Evolutionary conservation across 495 filamentous ascomycete species (phyloP).

Genomic region (Chaetomium fimeti): DNA sequence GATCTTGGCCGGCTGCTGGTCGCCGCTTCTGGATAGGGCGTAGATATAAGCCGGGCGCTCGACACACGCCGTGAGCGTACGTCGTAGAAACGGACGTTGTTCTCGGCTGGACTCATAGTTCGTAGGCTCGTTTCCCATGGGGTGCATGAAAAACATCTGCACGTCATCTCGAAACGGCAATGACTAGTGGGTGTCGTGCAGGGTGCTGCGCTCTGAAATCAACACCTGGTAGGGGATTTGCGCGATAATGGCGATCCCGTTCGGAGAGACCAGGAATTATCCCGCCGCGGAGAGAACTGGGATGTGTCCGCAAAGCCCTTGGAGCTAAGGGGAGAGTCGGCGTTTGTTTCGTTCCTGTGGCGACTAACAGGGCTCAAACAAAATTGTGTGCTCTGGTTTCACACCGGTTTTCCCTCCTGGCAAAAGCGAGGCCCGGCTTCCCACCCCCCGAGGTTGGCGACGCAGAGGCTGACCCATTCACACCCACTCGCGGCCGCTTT

Average conservation of each 20-base stretch:
- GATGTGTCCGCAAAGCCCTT: neutral
- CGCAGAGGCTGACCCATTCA: conserved; percentile 1
- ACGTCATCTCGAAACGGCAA: conserved; percentile 24
- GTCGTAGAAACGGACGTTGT: neutral
- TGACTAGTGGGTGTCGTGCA: conserved; percentile 13
- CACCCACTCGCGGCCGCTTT: neutral
- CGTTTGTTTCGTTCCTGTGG: conserved; percentile 1
- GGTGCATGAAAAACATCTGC: conserved; percentile 30
- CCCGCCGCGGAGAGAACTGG: neutral
- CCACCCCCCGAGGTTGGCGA: neutral
- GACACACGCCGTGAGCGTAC: neutral
- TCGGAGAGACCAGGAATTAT: neutral
- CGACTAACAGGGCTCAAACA: neutral
- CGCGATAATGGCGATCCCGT: conserved; percentile 24
- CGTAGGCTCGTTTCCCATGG: conserved; percentile 17
- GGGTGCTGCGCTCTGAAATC: neutral
- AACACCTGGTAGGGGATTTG: conserved; percentile 15
- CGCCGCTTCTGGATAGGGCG: neutral
- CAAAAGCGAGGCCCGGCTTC: neutral
- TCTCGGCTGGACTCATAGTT: conserved; percentile 10
- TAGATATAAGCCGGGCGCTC: neutral
- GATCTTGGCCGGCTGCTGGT: conserved; percentile 6
- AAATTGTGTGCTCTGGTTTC: conserved; percentile 16
- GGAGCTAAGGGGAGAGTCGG: conserved; percentile 9
- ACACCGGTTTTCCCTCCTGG: conserved; percentile 14